Percentiles rank a stretch among this genome's conserved stretches.
Conservation (phyloP, 2,329 filamentous ascomycete species). For the Helicocarpus griseus region DNA sequence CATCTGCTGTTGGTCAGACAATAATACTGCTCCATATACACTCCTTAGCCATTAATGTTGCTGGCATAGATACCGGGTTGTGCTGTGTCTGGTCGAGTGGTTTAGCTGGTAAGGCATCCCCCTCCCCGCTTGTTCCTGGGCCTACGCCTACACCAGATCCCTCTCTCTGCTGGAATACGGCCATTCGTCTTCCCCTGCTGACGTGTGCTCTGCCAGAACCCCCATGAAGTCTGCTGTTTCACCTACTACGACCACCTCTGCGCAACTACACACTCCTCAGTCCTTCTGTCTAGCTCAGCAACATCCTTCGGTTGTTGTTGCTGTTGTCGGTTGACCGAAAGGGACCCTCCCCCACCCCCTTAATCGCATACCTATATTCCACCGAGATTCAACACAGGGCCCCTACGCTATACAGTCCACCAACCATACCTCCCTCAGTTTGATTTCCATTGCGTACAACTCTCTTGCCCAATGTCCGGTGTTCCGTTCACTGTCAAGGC, state of each 20-base stretch:
- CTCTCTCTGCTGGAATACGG: too few relatives aligned
- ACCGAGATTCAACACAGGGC: background rate
- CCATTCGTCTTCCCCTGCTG: background rate
- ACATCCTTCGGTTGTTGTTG: background rate
- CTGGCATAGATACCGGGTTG: background rate
- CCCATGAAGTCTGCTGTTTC: background rate
- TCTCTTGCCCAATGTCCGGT: slow-evolving; percentile 51
- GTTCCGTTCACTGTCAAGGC: slow-evolving; percentile 88
- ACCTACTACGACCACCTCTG: background rate
- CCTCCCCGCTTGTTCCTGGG: background rate
- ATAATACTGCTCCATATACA: background rate
- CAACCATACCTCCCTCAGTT: slow-evolving; percentile 6
- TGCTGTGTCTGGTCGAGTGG: too few relatives aligned
- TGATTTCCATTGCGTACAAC: slow-evolving; percentile 18
- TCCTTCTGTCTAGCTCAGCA: background rate
- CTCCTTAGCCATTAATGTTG: background rate
- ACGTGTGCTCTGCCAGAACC: background rate
- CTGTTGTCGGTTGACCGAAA: too few relatives aligned
- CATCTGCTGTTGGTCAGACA: background rate
- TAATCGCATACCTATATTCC: too few relatives aligned
- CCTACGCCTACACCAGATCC: background rate
- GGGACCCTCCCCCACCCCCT: too few relatives aligned
- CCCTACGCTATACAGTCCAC: background rate
- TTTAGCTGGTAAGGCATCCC: background rate
- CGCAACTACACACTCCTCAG: background rate